These are phyloP conservation scores for Verbascum thapsus DNA, from an alignment of 257 asterid species.

Conservation along the genomic window DNA sequence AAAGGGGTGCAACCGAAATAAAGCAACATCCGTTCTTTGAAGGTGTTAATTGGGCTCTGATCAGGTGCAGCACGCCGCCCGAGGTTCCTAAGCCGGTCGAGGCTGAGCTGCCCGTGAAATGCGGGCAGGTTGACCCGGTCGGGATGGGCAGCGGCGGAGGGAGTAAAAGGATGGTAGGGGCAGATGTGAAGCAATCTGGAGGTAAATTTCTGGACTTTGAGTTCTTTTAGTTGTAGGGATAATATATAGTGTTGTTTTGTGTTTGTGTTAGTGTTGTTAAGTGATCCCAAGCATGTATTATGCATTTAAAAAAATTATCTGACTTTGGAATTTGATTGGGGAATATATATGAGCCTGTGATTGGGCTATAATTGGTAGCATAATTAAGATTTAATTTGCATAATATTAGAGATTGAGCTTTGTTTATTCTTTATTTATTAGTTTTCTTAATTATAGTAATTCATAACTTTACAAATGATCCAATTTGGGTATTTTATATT, in stretches of 20 bases:
- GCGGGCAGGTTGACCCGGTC: conserved; percentile 40
- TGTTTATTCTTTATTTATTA: no score
- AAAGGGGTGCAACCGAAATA: conserved; percentile 79
- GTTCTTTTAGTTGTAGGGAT: conserved; percentile 62
- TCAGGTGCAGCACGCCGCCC: conserved; percentile 82
- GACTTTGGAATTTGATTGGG: background rate
- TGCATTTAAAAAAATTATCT: no score
- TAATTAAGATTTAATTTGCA: no score
- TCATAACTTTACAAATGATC: no score
- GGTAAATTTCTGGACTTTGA: conserved; percentile 89
- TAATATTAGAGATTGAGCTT: no score
- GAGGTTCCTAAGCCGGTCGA: conserved; percentile 67
- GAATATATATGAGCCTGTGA: conserved; percentile 22
- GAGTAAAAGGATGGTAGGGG: conserved; percentile 46
- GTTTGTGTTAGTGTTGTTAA: conserved; percentile 29
- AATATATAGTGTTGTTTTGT: conserved; percentile 11
- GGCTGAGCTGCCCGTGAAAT: conserved; percentile 45
- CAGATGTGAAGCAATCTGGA: conserved; percentile 50
- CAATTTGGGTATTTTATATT: no score
- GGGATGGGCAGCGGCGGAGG: conserved; percentile 40
- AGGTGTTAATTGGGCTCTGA: conserved; percentile 84
- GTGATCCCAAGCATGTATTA: conserved; percentile 27
- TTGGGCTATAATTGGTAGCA: conserved; percentile 14
- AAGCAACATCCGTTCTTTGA: conserved; percentile 84
- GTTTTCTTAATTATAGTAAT: no score